Base-by-base conservation (phyloP, 2,329 filamentous ascomycete species). In the Dichotomopilus funicola region DNA sequence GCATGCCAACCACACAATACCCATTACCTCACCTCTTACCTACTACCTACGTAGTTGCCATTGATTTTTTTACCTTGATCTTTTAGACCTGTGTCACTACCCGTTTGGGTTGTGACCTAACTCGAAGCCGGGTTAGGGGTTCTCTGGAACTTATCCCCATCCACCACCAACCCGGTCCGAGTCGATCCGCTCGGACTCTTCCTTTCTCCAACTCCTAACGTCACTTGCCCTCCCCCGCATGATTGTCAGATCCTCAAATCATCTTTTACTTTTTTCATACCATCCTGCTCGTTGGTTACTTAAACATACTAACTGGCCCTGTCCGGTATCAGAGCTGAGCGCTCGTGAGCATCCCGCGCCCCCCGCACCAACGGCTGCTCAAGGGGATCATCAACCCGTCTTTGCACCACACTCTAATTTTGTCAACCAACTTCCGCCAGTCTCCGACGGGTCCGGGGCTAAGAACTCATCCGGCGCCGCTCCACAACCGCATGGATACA, bases 401-500 rank as follows among this genome's bases (percentile, higher is more conserved):
- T 61, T 58, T 49, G 12, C 56, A 40, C 34, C 34, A 56, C 37
- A 46, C 5, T 49, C 12, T 13, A 46, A 40, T 44, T 61, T 54
- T 55, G 27, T 53, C 31, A 56, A n/a, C 43, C 55, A 63, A 37
- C 38, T 55, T 11, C 57, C 55, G n/a, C 43, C 57, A 9, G 53
- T 19, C 19, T 31, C 57, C 42, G 50, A 56, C 12, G 57, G 40
- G 37, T 8, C 50, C 31, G 57, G 47, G 11, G 7, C 27, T 40
- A 59, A 52, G 33, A 47, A 41, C 12, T 61, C 61, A 6, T 57
- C 62, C 12, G 54, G 56, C 42, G 9, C 61, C 54, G 43, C 60
- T 34, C 49, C 56, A 53, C 55, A 65, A 56, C 54, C 66, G 61
- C 76, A 78, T 75, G 76, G 74, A 66, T 78, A 77, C 68, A 72